A percentile compares a stretch with the other conserved stretches of the same genome.
Evolutionary conservation across 192 early-diverging fungal genomes (phyloP).

Genomic region (Coemansia umbellata): DNA sequence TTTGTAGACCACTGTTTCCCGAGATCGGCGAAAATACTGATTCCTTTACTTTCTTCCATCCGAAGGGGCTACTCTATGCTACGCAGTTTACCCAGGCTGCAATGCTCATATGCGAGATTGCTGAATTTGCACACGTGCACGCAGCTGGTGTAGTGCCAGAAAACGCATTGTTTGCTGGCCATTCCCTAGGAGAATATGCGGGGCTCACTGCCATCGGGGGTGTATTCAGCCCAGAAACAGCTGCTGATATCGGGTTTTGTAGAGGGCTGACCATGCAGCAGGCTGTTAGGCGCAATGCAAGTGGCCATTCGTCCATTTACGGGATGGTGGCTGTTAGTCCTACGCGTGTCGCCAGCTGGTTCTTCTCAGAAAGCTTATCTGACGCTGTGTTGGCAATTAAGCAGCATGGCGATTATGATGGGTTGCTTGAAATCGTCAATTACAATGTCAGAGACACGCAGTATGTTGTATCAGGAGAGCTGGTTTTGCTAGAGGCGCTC

Average conservation of each 20-base stretch:
- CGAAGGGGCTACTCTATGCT: slow-evolving; percentile 80
- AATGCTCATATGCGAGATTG: slow-evolving; percentile 84
- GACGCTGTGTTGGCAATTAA: slow-evolving; percentile 54
- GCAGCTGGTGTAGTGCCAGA: slow-evolving; percentile 73
- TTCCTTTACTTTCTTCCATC: slow-evolving; percentile 79
- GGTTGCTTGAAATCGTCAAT: slow-evolving; percentile 91
- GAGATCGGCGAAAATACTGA: slow-evolving; percentile 52
- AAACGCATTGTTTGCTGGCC: slow-evolving; percentile 84
- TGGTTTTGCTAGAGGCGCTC: slow-evolving; percentile 72
- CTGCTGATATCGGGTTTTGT: slow-evolving; percentile 91
- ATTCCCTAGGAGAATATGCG: slow-evolving; percentile 93
- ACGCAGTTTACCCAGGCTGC: slow-evolving; percentile 96
- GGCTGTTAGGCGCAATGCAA: slow-evolving; percentile 71
- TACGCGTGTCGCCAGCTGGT: slow-evolving; percentile 70
- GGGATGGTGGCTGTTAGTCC: slow-evolving; percentile 94
- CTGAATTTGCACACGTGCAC: slow-evolving; percentile 82
- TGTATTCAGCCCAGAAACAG: slow-evolving; percentile 71
- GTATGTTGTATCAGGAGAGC: slow-evolving; percentile 87
- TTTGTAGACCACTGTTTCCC: slow-evolving; percentile 73
- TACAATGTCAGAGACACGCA: slow-evolving; percentile 92
- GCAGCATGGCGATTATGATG: slow-evolving; percentile 58
- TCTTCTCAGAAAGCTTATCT: slow-evolving; percentile 78
- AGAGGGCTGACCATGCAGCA: slow-evolving; percentile 96
- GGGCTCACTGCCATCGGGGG: slow-evolving; percentile 79
- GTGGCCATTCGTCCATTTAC: slow-evolving; percentile 73